Evolutionary conservation across 2,329 filamentous ascomycete genomes (phyloP).

Genomic region (Neonectria faginata): DNA sequence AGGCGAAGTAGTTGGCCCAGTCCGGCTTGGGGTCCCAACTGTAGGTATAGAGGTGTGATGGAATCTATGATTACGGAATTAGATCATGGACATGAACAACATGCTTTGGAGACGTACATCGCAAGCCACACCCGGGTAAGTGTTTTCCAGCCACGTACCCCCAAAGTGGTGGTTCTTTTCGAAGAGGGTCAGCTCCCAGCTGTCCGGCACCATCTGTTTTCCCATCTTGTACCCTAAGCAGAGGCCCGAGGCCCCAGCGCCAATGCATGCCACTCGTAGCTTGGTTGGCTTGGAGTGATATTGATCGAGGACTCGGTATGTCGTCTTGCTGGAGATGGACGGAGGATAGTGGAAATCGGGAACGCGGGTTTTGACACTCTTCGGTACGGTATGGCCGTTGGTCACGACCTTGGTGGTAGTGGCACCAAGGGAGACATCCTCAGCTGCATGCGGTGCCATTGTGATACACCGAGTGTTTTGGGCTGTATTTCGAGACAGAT

Average conservation of each 20-base stretch:
- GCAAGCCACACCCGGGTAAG: constrained; percentile 63
- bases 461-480: neutral
- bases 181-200: constrained; percentile 48
- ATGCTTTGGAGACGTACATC: constrained; percentile 57
- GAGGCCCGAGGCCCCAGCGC: constrained; percentile 47
- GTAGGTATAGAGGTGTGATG: constrained; percentile 69
- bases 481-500: neutral
- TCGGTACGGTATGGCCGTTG: constrained; percentile 18
- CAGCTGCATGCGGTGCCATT: constrained; percentile 33
- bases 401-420: constrained; percentile 20
- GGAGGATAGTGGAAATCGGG: constrained; percentile 46
- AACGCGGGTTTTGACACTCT: constrained; percentile 19
- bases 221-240: constrained; percentile 49
- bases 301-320: constrained; percentile 47
- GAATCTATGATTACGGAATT: constrained; percentile 62
- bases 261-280: constrained; percentile 48
- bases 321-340: constrained; percentile 32
- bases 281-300: constrained; percentile 53
- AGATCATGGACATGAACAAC: neutral
- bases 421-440: constrained; percentile 6
- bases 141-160: constrained; percentile 65
- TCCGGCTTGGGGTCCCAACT: constrained; percentile 67
- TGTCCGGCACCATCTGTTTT: constrained; percentile 44
- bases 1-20: constrained; percentile 57
- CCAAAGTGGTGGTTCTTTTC: constrained; percentile 55